Evolutionary conservation across 129 eudicot species (phyloP), one percentile per base, ranked within the genome.

Genomic region (Sambucus nigra): DNA sequence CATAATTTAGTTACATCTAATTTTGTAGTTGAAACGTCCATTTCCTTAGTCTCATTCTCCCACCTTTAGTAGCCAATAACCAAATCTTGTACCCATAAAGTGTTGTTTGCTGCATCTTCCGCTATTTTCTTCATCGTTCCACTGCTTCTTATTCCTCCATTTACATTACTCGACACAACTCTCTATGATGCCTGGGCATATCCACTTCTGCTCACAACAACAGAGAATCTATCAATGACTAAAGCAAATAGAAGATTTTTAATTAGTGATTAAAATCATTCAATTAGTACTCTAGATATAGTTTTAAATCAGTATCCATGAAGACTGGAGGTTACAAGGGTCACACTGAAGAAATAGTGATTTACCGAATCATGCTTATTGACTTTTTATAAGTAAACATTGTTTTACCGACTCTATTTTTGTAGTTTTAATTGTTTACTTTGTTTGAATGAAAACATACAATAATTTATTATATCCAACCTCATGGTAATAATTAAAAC

Each of bases 11-110:
- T 76, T 33, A 46, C 70, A 54, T 28, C 45, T 64, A 60, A 61
- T 46, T 68, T 73, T 80, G 38, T 75, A 80, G 79, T 69, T 92
- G 12, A 82, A 16, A 83, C 78, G 53, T 88, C 97, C 41, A 78
- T 48, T 67, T 80, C 82, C 7, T 63, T 73, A 1, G 57, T 53
- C 25, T 71, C 76, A 28, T 69, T 68, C 67, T 85, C 87, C 1
- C 94, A 94, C 64, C 82, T 68, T 74, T 84, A 88, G 53, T 72
- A 84, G 10, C 97, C 97, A 5, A 92, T 88, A 0, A 72, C 80
- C 0, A 94, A 94, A 66, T 88, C 97, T 3, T 94, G 94, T 35
- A 78, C 77, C 94, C 94, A 88, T 15, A 88, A 45, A 15, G 59
- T 80, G 61, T 68, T 75, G 53, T 53, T 69, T 20, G 69, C 47